Percentiles rank a stretch among this genome's conserved stretches.
Evolutionary conservation across 2,329 filamentous ascomycete genomes (phyloP).

Genomic region (Colletotrichum plurivorum): DNA sequence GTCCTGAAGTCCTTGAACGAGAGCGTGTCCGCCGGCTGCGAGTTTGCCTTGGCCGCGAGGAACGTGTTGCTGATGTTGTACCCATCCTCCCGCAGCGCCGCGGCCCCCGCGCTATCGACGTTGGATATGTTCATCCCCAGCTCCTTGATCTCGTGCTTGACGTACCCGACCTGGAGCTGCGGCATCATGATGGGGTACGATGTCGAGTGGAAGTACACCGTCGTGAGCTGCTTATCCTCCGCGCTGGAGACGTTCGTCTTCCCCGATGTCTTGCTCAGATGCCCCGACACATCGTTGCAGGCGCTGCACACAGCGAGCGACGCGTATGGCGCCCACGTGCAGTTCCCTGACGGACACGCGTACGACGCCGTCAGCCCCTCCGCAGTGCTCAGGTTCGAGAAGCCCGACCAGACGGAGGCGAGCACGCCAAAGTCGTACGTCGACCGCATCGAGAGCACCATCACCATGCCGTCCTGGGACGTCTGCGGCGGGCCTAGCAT

Average conservation of each 20-base stretch:
- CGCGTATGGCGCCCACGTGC: background rate
- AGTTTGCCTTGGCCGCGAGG: constrained; percentile 5
- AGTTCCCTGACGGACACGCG: background rate
- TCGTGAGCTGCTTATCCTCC: background rate
- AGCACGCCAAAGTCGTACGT: constrained; percentile 6
- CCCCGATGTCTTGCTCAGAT: background rate
- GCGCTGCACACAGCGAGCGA: background rate
- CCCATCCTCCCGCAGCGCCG: background rate
- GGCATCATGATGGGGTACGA: background rate
- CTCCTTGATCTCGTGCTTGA: background rate
- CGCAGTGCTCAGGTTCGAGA: background rate
- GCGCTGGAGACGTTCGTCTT: background rate
- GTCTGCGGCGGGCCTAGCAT: background rate
- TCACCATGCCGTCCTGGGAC: background rate
- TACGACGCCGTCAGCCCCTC: background rate
- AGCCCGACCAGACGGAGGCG: constrained; percentile 5
- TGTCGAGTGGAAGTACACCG: background rate
- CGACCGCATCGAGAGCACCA: background rate
- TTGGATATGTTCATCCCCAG: background rate
- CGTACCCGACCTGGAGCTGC: background rate
- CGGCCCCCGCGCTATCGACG: background rate
- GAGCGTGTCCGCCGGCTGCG: constrained; percentile 3
- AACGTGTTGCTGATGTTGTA: background rate
- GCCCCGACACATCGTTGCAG: background rate
- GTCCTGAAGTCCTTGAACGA: background rate